Conservation (phyloP, 139 green algal species). For the Pseudopediastrum boryanum region DNA sequence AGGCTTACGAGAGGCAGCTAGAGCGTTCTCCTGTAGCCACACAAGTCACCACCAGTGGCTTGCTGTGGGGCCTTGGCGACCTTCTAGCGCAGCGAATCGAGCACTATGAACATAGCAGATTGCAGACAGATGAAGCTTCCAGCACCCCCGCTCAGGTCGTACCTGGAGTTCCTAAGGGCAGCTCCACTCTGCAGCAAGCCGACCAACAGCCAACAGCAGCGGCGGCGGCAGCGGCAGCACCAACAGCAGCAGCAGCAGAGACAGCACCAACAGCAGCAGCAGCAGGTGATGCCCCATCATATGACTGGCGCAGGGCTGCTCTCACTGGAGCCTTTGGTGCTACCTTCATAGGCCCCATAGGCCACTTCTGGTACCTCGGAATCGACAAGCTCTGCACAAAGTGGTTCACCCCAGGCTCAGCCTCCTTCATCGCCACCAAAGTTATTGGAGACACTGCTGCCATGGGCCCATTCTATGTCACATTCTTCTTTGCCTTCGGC, state of each 20-base stretch:
- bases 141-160: not conserved
- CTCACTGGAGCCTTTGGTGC: constrained; percentile 51
- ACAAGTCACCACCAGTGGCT: constrained; percentile 39
- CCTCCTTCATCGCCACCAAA: constrained; percentile 34
- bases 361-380: constrained; percentile 50
- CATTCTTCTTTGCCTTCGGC: constrained; percentile 48
- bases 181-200: not conserved
- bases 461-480: constrained; percentile 48
- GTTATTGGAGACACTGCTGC: constrained; percentile 46
- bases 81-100: constrained; percentile 43
- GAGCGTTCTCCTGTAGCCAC: constrained; percentile 38
- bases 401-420: not conserved
- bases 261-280: not conserved
- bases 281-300: not conserved
- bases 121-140: constrained; percentile 3
- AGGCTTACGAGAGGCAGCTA: constrained; percentile 46
- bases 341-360: constrained; percentile 46
- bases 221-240: not conserved
- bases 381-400: constrained; percentile 34
- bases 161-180: not conserved
- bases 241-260: not conserved
- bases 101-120: constrained; percentile 22
- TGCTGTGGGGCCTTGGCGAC: constrained; percentile 53
- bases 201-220: not conserved
- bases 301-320: constrained; percentile 34